Percentiles rank a stretch among this genome's conserved stretches.
These are phyloP conservation scores for Cyclotella baltica DNA, from an alignment of 108 stramenopile genomes.

Conservation along the genomic window DNA sequence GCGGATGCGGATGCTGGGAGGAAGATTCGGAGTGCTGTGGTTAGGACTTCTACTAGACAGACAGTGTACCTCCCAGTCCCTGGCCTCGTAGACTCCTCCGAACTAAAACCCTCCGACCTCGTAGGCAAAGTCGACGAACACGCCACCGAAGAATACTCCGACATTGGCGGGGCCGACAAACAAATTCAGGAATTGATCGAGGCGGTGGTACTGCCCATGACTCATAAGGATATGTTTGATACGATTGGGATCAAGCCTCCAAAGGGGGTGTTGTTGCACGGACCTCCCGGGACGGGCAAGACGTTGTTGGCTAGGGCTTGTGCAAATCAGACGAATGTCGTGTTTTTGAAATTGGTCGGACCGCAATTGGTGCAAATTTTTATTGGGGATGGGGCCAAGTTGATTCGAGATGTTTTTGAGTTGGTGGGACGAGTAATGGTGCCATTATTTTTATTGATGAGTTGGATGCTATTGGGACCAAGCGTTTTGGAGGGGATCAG, in stretches of 20 bases:
- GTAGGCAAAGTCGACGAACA: slow-evolving; percentile 99
- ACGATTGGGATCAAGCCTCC: slow-evolving; percentile 97
- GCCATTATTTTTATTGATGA: slow-evolving; percentile 99
- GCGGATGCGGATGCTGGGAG: slow-evolving; percentile 75
- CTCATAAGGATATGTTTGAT: slow-evolving; percentile 99
- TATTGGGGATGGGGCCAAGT: slow-evolving; percentile 57
- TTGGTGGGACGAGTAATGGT: slow-evolving; percentile 72
- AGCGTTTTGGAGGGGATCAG: slow-evolving; percentile 80
- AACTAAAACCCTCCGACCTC: slow-evolving; percentile 96
- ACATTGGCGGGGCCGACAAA: slow-evolving; percentile 98
- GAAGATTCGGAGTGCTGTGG: slow-evolving; percentile 86
- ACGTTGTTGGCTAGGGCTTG: slow-evolving; percentile 98
- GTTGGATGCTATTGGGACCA: slow-evolving; percentile 94
- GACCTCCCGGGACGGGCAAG: slow-evolving; percentile 99
- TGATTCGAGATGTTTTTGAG: slow-evolving; percentile 99
- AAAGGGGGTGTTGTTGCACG: slow-evolving; percentile 99
- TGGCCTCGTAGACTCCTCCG: slow-evolving; percentile 96
- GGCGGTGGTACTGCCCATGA: slow-evolving; percentile 99
- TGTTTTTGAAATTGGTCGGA: slow-evolving; percentile 98
- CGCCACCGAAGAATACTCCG: slow-evolving; percentile 97
- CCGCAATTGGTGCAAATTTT: slow-evolving; percentile 97
- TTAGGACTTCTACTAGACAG: slow-evolving; percentile 92
- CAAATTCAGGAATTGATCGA: slow-evolving; percentile 97
- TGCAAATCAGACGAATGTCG: slow-evolving; percentile 98
- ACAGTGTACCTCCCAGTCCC: slow-evolving; percentile 99